Conservation (phyloP, 805 yeast genomes). For the Saturnispora halmiae region DNA sequence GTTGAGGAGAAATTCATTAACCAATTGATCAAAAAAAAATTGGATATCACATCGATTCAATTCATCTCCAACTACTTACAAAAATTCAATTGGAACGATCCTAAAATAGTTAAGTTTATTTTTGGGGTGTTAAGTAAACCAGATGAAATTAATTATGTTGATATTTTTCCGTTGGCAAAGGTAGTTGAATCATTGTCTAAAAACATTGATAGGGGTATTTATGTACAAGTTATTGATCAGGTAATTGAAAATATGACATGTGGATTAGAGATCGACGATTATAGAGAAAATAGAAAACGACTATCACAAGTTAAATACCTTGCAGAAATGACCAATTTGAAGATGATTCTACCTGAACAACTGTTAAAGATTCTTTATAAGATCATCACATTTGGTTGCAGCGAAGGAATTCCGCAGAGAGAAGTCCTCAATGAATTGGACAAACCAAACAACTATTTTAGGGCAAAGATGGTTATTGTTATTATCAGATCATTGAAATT, state of each 20-base stretch:
- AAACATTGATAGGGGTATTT: slow-evolving; percentile 21
- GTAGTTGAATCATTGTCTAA: slow-evolving; percentile 34
- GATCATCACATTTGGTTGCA: slow-evolving; percentile 58
- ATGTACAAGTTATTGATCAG: slow-evolving; percentile 42
- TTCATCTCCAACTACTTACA: slow-evolving; percentile 32
- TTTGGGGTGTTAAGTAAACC: slow-evolving; percentile 46
- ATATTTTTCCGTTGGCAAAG: slow-evolving; percentile 40
- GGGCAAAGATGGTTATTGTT: slow-evolving; percentile 48
- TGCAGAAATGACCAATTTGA: slow-evolving; percentile 44
- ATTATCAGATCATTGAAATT: slow-evolving; percentile 30
- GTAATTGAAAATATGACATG: slow-evolving; percentile 52
- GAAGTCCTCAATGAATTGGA: slow-evolving; percentile 40
- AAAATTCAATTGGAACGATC: slow-evolving; percentile 40
- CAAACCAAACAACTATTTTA: slow-evolving; percentile 57
- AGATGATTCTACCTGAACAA: slow-evolving; percentile 37
- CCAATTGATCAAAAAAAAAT: slow-evolving; percentile 42
- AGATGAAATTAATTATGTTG: slow-evolving; percentile 51
- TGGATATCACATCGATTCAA: slow-evolving; percentile 31
- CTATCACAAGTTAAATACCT: slow-evolving; percentile 54
- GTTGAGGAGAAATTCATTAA: slow-evolving; percentile 42
- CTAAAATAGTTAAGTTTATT: slow-evolving; percentile 26
- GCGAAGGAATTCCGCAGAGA: slow-evolving; percentile 45
- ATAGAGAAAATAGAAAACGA: slow-evolving; percentile 48
- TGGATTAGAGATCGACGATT: slow-evolving; percentile 60
- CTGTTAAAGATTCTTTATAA: slow-evolving; percentile 45